Evolutionary conservation across 306 rosid species (phyloP).

Genomic region (Arachis hypogaea): DNA sequence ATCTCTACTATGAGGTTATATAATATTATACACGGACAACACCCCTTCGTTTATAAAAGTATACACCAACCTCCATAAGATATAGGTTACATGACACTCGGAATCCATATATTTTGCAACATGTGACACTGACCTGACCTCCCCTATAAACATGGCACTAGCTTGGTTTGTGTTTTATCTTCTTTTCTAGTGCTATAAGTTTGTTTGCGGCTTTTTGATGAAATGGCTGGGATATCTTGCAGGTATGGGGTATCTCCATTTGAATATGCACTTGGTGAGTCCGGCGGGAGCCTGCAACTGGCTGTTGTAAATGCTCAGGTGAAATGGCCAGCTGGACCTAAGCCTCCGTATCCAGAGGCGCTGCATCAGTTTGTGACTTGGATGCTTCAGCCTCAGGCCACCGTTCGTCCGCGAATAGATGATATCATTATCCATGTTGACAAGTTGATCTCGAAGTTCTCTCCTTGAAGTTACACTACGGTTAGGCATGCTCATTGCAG

Average conservation of each 20-base stretch:
- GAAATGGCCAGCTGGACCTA: conserved; percentile 91
- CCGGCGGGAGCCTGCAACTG: conserved; percentile 98
- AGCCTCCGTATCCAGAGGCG: conserved; percentile 89
- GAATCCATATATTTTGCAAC: too few relatives aligned
- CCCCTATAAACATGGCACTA: not conserved
- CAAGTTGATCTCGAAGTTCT: conserved; percentile 90
- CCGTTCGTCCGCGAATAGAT: conserved; percentile 84
- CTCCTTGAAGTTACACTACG: conserved; percentile 50
- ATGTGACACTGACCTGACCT: too few relatives aligned
- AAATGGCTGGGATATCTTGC: conserved; percentile 29
- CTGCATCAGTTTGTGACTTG: conserved; percentile 92
- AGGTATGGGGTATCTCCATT: conserved; percentile 98
- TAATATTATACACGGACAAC: too few relatives aligned
- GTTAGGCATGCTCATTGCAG: conserved; percentile 22
- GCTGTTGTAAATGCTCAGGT: conserved; percentile 87
- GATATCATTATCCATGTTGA: conserved; percentile 94
- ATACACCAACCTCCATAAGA: too few relatives aligned
- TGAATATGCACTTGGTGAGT: conserved; percentile 97
- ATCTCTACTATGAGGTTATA: not conserved
- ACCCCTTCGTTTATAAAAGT: too few relatives aligned
- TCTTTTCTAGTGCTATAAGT: not conserved
- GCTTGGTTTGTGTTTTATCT: not conserved
- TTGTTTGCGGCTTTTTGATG: conserved; percentile 19
- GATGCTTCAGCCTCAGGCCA: conserved; percentile 97
- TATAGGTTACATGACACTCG: too few relatives aligned